Conservation (phyloP, 148 eudicot genomes). For the Amaranthus palmeri region DNA sequence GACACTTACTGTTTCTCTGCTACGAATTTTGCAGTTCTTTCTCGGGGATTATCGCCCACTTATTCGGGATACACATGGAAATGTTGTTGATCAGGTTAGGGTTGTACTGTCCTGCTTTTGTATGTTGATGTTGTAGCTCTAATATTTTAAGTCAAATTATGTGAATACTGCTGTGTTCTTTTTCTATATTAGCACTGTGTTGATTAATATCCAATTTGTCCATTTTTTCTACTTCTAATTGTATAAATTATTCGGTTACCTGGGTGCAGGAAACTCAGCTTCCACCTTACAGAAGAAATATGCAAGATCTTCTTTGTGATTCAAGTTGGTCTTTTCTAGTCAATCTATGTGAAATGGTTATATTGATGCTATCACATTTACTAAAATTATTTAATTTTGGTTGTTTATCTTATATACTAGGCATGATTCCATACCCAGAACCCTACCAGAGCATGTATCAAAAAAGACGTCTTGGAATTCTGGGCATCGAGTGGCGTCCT, state of each 20-base stretch:
- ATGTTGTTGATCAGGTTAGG: constrained; percentile 94
- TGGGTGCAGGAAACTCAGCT: constrained; percentile 87
- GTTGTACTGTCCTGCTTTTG: constrained; percentile 3
- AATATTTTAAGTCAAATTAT: neutral
- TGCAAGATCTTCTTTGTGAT: constrained; percentile 98
- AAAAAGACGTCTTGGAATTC: constrained; percentile 69
- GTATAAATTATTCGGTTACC: neutral
- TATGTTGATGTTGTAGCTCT: neutral
- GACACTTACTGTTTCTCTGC: neutral
- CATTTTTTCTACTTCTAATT: neutral
- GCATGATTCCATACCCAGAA: constrained; percentile 94
- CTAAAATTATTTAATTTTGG: neutral
- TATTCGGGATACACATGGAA: constrained; percentile 78
- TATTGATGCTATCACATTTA: neutral
- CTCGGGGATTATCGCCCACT: constrained; percentile 98
- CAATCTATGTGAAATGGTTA: constrained; percentile 8
- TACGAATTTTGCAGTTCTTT: constrained; percentile 60
- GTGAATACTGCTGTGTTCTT: neutral
- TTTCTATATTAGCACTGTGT: neutral
- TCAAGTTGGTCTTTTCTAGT: constrained; percentile 52
- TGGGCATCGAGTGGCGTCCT: constrained; percentile 94
- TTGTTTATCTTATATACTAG: constrained; percentile 34
- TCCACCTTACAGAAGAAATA: constrained; percentile 77
- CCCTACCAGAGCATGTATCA: constrained; percentile 96
- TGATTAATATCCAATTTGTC: neutral